Conservation (phyloP, 371 early-diverging fungal species). For the Mucor sp. region DNA sequence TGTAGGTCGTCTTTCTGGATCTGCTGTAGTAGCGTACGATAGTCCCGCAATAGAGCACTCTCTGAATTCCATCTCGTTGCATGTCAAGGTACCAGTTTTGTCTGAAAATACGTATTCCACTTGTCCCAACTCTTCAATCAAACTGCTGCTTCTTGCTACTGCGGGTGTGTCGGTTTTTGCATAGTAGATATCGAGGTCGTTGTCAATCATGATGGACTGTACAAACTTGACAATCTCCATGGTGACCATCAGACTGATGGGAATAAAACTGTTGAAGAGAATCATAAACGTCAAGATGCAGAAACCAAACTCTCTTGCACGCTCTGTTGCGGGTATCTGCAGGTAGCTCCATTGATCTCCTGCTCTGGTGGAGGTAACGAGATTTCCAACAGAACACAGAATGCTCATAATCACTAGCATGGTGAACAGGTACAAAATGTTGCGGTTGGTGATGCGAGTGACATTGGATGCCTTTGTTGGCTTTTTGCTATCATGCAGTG, state of each 20-base stretch:
- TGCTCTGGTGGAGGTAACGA: constrained; percentile 43
- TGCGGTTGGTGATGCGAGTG: constrained; percentile 88
- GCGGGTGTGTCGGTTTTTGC: constrained; percentile 85
- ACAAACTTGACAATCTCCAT: constrained; percentile 91
- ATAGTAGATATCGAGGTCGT: constrained; percentile 85
- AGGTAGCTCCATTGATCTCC: constrained; percentile 38
- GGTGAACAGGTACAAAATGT: constrained; percentile 89
- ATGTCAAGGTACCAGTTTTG: constrained; percentile 96
- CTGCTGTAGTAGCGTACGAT: constrained; percentile 70
- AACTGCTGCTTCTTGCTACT: constrained; percentile 81
- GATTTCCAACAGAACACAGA: constrained; percentile 76
- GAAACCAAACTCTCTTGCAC: constrained; percentile 56
- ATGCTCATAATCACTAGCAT: constrained; percentile 85
- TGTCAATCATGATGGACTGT: constrained; percentile 78
- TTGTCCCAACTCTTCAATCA: constrained; percentile 96
- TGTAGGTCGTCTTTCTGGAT: constrained; percentile 58
- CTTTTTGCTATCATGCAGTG: constrained; percentile 35
- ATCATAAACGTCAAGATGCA: constrained; percentile 87
- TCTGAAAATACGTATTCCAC: constrained; percentile 85
- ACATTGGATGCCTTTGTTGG: constrained; percentile 60
- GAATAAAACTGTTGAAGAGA: constrained; percentile 89
- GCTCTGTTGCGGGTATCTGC: constrained; percentile 20
- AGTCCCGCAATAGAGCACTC: constrained; percentile 80
- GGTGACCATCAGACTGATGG: constrained; percentile 89
- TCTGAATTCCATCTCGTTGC: constrained; percentile 95